Conservation (phyloP, 257 asterid genomes). For the Ilex aquifolium region DNA sequence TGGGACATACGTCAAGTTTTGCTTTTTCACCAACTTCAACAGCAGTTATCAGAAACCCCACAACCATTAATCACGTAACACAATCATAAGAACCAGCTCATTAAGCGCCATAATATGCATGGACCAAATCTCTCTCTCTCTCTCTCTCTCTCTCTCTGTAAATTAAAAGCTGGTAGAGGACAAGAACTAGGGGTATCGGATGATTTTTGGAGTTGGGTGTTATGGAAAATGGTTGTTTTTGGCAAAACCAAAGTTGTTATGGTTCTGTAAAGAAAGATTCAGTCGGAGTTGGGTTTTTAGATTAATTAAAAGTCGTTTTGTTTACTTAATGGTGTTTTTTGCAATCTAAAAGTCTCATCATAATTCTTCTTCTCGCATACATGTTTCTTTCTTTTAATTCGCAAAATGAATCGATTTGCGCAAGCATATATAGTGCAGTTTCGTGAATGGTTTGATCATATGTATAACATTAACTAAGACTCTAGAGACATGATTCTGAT, state of each 20-base stretch:
- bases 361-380: too few species aligned
- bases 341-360: too few species aligned
- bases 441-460: too few species aligned
- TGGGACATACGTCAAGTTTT: slow-evolving; percentile 67
- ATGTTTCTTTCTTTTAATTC: too few species aligned
- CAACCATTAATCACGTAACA: slow-evolving; percentile 36
- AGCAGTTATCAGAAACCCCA: slow-evolving; percentile 27
- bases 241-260: slow-evolving; percentile 6
- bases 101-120: slow-evolving; percentile 1
- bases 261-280: slow-evolving; percentile 16
- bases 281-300: slow-evolving; percentile 8
- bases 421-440: too few species aligned
- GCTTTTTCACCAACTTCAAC: slow-evolving; percentile 61
- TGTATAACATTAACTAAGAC: too few species aligned
- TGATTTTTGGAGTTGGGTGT: neutral
- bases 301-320: slow-evolving; percentile 6
- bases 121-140: slow-evolving; percentile 1
- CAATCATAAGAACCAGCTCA: neutral
- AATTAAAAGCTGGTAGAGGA: slow-evolving; percentile 19
- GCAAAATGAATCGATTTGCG: too few species aligned
- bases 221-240: neutral
- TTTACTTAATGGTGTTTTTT: neutral
- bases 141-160: slow-evolving; percentile 10
- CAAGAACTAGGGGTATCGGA: slow-evolving; percentile 4
- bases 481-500: too few species aligned